phyloP scores from a whole-genome alignment of 805 yeast species.

The Ogataea polymorpha region DNA sequence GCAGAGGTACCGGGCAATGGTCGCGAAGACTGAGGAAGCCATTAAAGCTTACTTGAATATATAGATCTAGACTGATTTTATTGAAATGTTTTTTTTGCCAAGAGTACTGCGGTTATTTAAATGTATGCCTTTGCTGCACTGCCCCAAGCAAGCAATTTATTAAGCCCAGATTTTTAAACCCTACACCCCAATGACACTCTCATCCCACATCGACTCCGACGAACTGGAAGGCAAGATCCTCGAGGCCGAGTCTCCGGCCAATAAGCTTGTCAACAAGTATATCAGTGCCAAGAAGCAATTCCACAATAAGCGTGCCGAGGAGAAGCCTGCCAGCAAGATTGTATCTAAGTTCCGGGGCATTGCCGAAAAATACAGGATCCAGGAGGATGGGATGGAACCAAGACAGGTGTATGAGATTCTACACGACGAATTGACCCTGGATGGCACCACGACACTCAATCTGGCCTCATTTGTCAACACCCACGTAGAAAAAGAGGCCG shows the following conservation, averaged over 20 bases:
- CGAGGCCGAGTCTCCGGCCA: conserved; percentile 9
- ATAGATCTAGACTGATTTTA: conserved; percentile 6
- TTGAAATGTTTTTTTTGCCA: background rate
- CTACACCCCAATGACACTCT: conserved; percentile 38
- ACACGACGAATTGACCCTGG: conserved; percentile 72
- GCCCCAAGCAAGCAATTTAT: conserved; percentile 4
- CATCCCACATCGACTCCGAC: conserved; percentile 45
- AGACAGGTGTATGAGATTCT: conserved; percentile 58
- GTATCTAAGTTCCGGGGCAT: conserved; percentile 35
- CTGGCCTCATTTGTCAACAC: conserved; percentile 91
- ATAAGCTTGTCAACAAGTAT: conserved; percentile 19
- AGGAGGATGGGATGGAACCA: conserved; percentile 51
- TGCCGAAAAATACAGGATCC: conserved; percentile 56
- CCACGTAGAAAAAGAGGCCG: conserved; percentile 50
- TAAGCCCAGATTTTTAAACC: background rate
- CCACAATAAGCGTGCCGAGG: conserved; percentile 9
- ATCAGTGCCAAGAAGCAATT: conserved; percentile 19
- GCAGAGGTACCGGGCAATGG: conserved; percentile 67
- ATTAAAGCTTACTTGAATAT: conserved; percentile 29
- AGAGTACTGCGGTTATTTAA: background rate
- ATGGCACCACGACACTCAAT: conserved; percentile 81
- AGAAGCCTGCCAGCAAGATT: conserved; percentile 14
- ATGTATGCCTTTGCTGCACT: background rate
- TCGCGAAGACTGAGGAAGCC: conserved; percentile 46
- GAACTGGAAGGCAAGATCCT: conserved; percentile 36